These are phyloP conservation scores for Eimeria zaria DNA, from an alignment of 169 alveolate genomes.

Conservation along the genomic window DNA sequence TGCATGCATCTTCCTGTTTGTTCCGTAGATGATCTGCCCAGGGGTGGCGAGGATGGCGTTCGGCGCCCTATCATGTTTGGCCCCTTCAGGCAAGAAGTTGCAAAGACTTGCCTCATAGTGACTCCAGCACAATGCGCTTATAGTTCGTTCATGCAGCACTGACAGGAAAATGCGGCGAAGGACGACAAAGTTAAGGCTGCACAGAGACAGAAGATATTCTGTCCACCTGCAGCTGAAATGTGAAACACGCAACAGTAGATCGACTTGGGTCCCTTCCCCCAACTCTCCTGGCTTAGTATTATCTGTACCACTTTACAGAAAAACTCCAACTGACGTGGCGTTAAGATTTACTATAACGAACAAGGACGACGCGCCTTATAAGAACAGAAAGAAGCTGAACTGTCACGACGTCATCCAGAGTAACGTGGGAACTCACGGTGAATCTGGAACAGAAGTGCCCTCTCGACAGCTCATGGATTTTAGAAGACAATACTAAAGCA, in stretches of 20 bases:
- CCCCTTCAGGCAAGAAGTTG: neutral
- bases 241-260: neutral
- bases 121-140: neutral
- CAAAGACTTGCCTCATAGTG: slow-evolving; percentile 11
- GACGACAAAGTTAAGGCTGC: neutral
- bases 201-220: neutral
- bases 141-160: neutral
- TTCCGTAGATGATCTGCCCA: slow-evolving; percentile 3
- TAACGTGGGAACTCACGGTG: neutral
- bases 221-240: neutral
- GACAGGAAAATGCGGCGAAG: neutral
- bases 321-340: neutral
- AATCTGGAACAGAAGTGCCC: neutral
- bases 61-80: neutral
- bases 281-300: neutral
- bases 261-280: neutral
- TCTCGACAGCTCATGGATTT: neutral
- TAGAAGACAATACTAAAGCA: neutral
- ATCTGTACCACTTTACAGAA: neutral
- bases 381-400: neutral
- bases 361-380: neutral
- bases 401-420: neutral
- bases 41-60: slow-evolving; percentile 55
- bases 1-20: neutral
- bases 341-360: neutral